These are phyloP conservation scores for Ustilago cynodontis DNA, from an alignment of 1,284 basidiomycete species.

Conservation along the genomic window DNA sequence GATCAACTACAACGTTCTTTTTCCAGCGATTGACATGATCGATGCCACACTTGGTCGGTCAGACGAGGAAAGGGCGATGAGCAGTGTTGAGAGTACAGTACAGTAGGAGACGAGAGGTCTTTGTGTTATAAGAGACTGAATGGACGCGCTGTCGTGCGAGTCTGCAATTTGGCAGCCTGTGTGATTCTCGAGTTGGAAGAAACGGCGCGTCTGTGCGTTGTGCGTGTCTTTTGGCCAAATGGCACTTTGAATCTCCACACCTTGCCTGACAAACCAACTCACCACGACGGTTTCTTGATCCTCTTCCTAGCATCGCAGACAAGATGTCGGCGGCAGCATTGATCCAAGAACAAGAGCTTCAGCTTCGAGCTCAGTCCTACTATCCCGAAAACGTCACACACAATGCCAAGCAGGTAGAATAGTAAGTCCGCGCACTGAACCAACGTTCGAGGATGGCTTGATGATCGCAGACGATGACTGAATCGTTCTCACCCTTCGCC, in stretches of 20 bases:
- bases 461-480: not conserved
- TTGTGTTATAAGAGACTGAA: not conserved
- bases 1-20: conserved; percentile 7
- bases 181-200: not conserved
- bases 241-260: not conserved
- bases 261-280: not conserved
- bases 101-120: not conserved
- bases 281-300: not conserved
- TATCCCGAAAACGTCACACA: conserved; percentile 60
- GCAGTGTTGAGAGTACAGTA: not conserved
- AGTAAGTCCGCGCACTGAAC: conserved; percentile 47
- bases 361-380: conserved; percentile 54
- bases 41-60: no score
- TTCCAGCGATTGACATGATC: not conserved
- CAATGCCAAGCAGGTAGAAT: conserved; percentile 62
- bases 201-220: conserved; percentile 24
- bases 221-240: not conserved
- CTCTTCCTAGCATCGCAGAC: not conserved
- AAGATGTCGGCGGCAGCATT: conserved; percentile 46
- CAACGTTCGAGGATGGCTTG: not conserved
- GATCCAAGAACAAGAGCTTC: conserved; percentile 46
- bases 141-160: conserved; percentile 10
- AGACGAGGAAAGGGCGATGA: no score
- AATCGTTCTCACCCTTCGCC: not conserved
- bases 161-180: not conserved